Base-by-base conservation (phyloP, 306 rosid species). In the Nissolia schottii region DNA sequence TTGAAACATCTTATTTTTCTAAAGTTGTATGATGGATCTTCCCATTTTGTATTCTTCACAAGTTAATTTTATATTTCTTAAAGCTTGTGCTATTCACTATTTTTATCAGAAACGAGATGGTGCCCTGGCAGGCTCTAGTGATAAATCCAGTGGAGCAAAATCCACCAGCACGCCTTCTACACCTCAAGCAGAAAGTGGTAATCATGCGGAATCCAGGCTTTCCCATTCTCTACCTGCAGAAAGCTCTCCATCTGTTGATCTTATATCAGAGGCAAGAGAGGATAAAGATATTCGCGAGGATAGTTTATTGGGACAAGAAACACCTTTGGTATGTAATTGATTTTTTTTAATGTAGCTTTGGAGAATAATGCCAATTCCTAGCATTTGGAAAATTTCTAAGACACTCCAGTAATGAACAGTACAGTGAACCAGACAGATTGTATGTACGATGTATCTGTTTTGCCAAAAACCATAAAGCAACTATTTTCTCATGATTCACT, bases 111-210 rank as follows among this genome's bases (percentile, higher is more conserved):
- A 94, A 94, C 96, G 95, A 67, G 98, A 94, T 76, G 79, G 84
- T 84, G 86, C 86, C 66, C 74, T 86, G 77, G 77, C 92, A 60
- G 87, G 84, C 83, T 61, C 84, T 3, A 91, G 96, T 75, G 98
- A 94, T 76, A 91, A 83, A 86, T 94, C 95, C 29, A 91, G 96
- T 77, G 98, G 96, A 73, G 90, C 88, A 40, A 91, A 87, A 82
- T 91, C 98, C 71, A 55, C 79, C 29, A 89, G 96, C 79, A 85
- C 89, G 35, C 97, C 98, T 66, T 91, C 98, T 46, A 94, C 98
- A 41, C 97, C 98, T 76, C 97, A 85, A 79, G 90, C 88, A 59
- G 97, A 89, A 84, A 83, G 77, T 58, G 81, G 82, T 22, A 86
- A 87, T 82, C 87, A 83, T 56, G 50, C 80, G 46, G 98, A 89